Evolutionary conservation across 2,329 filamentous ascomycete species (phyloP), one percentile per base, ranked within the genome.

Genomic region (Ustulina deusta): DNA sequence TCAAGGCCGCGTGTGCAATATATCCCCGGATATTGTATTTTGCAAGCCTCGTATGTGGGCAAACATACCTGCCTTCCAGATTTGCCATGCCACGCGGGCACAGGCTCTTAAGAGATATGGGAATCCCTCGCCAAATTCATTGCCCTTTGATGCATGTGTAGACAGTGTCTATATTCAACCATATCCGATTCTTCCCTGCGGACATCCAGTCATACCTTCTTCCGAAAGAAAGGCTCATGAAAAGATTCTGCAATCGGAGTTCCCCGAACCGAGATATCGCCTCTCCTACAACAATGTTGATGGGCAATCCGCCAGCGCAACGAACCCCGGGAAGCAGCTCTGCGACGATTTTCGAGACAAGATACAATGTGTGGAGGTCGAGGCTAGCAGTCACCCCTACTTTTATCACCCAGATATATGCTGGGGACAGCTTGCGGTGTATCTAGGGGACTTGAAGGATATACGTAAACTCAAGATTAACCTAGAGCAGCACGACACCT

Each of bases 21-120:
- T 34, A 7, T 34, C 6, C 2, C 46, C 46, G 6, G 22, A 11
- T 29, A 25, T 61, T 17, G 9, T 40, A 11, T 61, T 61, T 17
- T 25, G 6, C 29, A 55, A 20, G 2, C 61, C 61, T 44, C 61
- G 61, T 20, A 27, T 27, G 22, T 64, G 61, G 61, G n/a, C 36
- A 15, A 2, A 38, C 7, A 64, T 64, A 1, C 7, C 46, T 44
- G 11, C 46, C 7, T 54, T 64, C 25, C 34, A 59, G 11, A 59
- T 64, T 17, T 64, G 54, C 20, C 9, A 10, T 3, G n/a, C 9
- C 6, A 58, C 61, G 4, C 42, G 61, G 2, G 22, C 6, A 27
- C 13, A 15, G n/a, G 61, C 61, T 11, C 58, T 64, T 4, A 34
- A 17, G 15, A 9, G 36, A 15, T 58, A 64, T 15, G 61, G 61